A percentile compares a stretch with the other conserved stretches of the same genome.
Conservation (phyloP, 2,329 filamentous ascomycete genomes). For the Venturia effusa region DNA sequence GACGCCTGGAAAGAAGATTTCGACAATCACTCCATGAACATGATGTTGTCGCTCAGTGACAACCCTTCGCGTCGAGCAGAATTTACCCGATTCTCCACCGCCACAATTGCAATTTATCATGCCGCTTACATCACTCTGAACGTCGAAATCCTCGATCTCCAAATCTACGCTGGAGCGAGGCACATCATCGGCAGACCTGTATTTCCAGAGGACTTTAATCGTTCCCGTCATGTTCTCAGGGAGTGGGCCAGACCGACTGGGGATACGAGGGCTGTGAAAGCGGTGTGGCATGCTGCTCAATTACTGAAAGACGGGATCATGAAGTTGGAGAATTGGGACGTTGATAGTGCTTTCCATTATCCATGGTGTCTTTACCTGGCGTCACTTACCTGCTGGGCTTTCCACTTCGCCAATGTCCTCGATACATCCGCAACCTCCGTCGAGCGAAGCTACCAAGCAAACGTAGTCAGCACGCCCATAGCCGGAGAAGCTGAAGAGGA, state of each 20-base stretch:
- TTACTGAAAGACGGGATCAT: constrained; percentile 41
- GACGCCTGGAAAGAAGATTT: constrained; percentile 49
- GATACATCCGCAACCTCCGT: not conserved
- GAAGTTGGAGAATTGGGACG: constrained; percentile 40
- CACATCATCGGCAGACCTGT: constrained; percentile 49
- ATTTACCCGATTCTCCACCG: constrained; percentile 38
- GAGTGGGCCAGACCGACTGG: constrained; percentile 30
- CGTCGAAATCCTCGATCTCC: constrained; percentile 49
- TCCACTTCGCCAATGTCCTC: constrained; percentile 33
- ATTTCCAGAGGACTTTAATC: constrained; percentile 37
- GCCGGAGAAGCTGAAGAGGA: not conserved
- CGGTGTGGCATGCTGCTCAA: constrained; percentile 43
- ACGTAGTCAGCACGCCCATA: not conserved
- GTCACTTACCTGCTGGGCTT: constrained; percentile 47
- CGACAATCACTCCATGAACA: constrained; percentile 37
- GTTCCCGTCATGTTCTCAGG: constrained; percentile 41
- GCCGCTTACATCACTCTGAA: constrained; percentile 46
- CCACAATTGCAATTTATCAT: constrained; percentile 47
- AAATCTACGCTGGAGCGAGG: constrained; percentile 49
- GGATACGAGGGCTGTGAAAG: constrained; percentile 26
- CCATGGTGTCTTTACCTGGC: constrained; percentile 53
- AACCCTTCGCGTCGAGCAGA: constrained; percentile 20
- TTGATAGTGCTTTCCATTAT: constrained; percentile 47
- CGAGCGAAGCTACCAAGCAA: not conserved
- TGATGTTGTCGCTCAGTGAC: constrained; percentile 18